Evolutionary conservation across 2,329 filamentous ascomycete species (phyloP).

Genomic region (Dryadomyces sulphureus): DNA sequence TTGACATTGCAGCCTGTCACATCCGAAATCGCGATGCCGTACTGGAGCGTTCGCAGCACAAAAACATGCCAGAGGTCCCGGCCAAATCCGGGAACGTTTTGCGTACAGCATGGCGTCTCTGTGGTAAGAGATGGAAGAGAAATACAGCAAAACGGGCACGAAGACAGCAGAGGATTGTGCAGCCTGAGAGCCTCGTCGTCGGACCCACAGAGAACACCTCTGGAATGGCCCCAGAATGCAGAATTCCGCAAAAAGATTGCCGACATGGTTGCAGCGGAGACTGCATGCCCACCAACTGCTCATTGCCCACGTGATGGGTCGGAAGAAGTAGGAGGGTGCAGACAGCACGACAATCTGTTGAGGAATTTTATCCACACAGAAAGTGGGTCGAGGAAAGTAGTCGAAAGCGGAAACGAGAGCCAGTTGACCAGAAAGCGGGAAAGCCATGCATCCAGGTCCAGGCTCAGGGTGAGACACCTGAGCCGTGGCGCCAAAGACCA

Average conservation of each 20-base stretch:
- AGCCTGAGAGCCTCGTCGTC: constrained; percentile 64
- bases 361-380: constrained; percentile 59
- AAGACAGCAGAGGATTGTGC: constrained; percentile 60
- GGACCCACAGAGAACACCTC: constrained; percentile 53
- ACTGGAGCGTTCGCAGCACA: constrained; percentile 63
- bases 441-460: not conserved
- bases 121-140: constrained; percentile 35
- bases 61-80: constrained; percentile 70
- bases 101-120: constrained; percentile 86
- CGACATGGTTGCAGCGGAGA: constrained; percentile 35
- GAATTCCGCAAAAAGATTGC: constrained; percentile 57
- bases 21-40: constrained; percentile 73
- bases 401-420: constrained; percentile 3
- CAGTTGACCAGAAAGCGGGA: not conserved
- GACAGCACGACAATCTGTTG: constrained; percentile 69
- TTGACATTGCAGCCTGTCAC: constrained; percentile 78
- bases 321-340: constrained; percentile 34
- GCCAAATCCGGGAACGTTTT: constrained; percentile 57
- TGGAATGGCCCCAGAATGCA: constrained; percentile 85
- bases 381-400: constrained; percentile 1
- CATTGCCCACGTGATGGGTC: constrained; percentile 40
- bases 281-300: constrained; percentile 13
- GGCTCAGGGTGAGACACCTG: not conserved
- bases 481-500: not conserved
- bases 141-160: constrained; percentile 53